A percentile compares a stretch with the other conserved stretches of the same genome.
These are phyloP conservation scores for Selaginella moellendorffii DNA, from an alignment of 75 land plant genomes.

Conservation along the genomic window DNA sequence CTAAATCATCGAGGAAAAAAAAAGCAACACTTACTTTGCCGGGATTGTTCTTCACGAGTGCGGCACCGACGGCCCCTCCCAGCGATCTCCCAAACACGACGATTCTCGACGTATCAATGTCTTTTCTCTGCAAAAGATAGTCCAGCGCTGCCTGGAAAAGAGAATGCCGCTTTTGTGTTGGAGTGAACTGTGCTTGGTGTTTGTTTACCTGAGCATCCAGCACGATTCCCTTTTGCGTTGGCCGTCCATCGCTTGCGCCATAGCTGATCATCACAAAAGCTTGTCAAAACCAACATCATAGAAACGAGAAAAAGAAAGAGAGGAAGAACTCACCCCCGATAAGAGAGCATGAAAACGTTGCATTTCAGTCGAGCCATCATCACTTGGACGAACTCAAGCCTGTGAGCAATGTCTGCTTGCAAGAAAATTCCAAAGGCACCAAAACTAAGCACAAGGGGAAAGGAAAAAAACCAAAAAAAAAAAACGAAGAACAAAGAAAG, in stretches of 20 bases:
- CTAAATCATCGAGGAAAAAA: not conserved
- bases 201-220: slow-evolving; percentile 87
- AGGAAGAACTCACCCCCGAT: slow-evolving; percentile 62
- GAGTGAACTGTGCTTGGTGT: no score
- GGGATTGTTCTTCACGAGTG: slow-evolving; percentile 72
- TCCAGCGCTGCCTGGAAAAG: slow-evolving; percentile 77
- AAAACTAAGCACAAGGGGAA: not conserved
- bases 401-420: slow-evolving; percentile 79
- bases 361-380: slow-evolving; percentile 68
- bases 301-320: not conserved
- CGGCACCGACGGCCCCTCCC: slow-evolving; percentile 94
- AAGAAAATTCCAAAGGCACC: no score
- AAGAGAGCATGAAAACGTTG: slow-evolving; percentile 99
- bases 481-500: not conserved
- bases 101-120: slow-evolving; percentile 70
- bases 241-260: slow-evolving; percentile 89
- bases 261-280: slow-evolving; percentile 37
- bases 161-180: not conserved
- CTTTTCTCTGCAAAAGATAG: slow-evolving; percentile 57
- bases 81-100: slow-evolving; percentile 96
- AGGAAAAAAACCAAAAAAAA: not conserved
- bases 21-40: slow-evolving; percentile 45
- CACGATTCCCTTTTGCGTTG: slow-evolving; percentile 80
- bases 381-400: slow-evolving; percentile 80
- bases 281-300: not conserved